Base-by-base conservation (phyloP, 2,329 filamentous ascomycete species). In the Colletotrichum filicis region DNA sequence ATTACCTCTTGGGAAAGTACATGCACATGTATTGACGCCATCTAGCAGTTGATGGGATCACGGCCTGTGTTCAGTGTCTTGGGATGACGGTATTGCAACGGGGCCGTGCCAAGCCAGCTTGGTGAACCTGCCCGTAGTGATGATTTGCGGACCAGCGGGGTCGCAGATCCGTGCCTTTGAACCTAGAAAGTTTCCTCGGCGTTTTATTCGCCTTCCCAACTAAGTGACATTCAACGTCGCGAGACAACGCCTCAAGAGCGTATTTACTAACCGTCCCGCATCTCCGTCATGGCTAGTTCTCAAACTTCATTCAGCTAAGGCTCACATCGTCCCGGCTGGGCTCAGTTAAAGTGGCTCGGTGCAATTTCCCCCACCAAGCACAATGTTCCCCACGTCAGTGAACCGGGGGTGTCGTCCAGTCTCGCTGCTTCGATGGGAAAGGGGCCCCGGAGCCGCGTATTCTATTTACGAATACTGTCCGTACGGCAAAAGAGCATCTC, bases 321-420 rank as follows among this genome's bases (percentile, higher is more conserved):
- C 49, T 60, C 53, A 69, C 42, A 56, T 46, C 42, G 32, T 42
- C 55, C 42, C 24, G 24, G 16, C 35, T 24, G 4, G 24, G 53
- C 35, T 49, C 60, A 70, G 32, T 61, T 65, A 70, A 65, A 57
- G 60, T 70, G 66, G 71, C 60, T 71, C 60, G 49, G 71, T 55
- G 66, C 56, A 73, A 73, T 70, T 35, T 58, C 71, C 55, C 66
- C 60, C 66, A 61, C 70, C 49, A 66, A 46, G 61, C 66, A 65
- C 22, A 58, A 65, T 60, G 66, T 61, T 28, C 55, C 28, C 71
- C 66, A 73, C 66, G 71, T 65, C 16, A 60, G 35, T 56, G 66
- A 73, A 52, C 71, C 60, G 30, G 71, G 71, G 71, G 61, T 73
- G 37, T 26, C 6, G 7, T 35, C 19, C n/a, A 62, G 42, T 69